These are phyloP conservation scores for Colletotrichum camelliae DNA, from an alignment of 2,329 filamentous ascomycete species.

Conservation along the genomic window DNA sequence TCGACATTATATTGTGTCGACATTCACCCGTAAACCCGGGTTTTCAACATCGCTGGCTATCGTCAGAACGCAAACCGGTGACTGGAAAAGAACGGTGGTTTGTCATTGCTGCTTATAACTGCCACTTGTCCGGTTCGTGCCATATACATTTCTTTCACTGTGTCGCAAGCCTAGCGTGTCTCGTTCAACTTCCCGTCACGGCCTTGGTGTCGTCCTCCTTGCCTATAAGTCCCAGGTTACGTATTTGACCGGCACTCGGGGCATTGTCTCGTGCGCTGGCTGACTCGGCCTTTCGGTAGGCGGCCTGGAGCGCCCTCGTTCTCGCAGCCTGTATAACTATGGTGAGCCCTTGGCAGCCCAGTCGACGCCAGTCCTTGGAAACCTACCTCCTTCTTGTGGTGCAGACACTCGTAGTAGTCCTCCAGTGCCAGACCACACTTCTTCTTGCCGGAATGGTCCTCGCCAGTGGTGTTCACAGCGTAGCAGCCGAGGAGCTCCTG, in stretches of 20 bases:
- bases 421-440: slow-evolving; percentile 87
- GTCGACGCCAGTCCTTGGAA: neutral
- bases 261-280: slow-evolving; percentile 79
- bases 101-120: slow-evolving; percentile 5
- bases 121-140: neutral
- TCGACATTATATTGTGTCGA: neutral
- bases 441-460: slow-evolving; percentile 81
- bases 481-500: slow-evolving; percentile 99
- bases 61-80: neutral
- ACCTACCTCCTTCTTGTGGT: slow-evolving; percentile 97
- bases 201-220: slow-evolving; percentile 81
- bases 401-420: slow-evolving; percentile 98
- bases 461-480: slow-evolving; percentile 85
- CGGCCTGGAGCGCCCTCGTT: slow-evolving; percentile 78
- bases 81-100: slow-evolving; percentile 1
- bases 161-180: neutral
- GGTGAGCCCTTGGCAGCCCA: neutral
- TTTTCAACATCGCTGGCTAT: neutral
- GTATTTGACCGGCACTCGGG: slow-evolving; percentile 84
- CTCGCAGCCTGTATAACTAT: slow-evolving; percentile 69
- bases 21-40: neutral
- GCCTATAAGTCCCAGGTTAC: slow-evolving; percentile 82
- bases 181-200: slow-evolving; percentile 46
- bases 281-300: slow-evolving; percentile 81
- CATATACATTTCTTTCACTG: slow-evolving; percentile 23